Evolutionary conservation across 768 basidiomycete species (phyloP).

Genomic region (Pleurotus pulmonarius): DNA sequence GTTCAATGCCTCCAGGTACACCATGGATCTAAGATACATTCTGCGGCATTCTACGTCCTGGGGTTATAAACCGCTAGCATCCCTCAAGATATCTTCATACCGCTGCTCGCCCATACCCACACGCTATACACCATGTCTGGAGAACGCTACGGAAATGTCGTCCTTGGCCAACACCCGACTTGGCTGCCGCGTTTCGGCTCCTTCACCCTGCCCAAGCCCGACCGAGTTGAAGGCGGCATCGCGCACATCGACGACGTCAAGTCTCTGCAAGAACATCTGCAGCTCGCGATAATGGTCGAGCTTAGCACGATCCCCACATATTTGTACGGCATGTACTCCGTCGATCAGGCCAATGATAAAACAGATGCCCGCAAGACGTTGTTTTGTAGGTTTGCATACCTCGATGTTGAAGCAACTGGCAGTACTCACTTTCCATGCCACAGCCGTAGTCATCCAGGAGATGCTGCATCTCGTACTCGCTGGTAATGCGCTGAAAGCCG

Average conservation of each 20-base stretch:
- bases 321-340: constrained; percentile 21
- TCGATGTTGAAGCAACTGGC: too few species aligned
- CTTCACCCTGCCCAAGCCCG: constrained; percentile 1
- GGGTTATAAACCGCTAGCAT: too few species aligned
- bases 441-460: constrained; percentile 21
- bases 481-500: constrained; percentile 19
- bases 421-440: not conserved
- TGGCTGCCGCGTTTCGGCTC: constrained; percentile 4
- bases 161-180: constrained; percentile 3
- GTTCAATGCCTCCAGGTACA: too few species aligned
- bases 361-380: constrained; percentile 11
- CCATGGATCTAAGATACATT: too few species aligned
- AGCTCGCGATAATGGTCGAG: constrained; percentile 20
- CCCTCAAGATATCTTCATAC: too few species aligned
- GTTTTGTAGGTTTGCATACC: too few species aligned
- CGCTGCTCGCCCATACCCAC: too few species aligned
- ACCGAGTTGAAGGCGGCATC: not conserved
- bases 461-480: constrained; percentile 24
- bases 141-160: not conserved
- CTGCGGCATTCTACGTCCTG: too few species aligned
- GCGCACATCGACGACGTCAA: not conserved
- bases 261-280: constrained; percentile 13
- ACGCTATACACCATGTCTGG: not conserved
- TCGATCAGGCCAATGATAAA: constrained; percentile 16
- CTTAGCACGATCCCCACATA: constrained; percentile 22